phyloP scores from a whole-genome alignment of 2,329 filamentous ascomycete genomes.

The Grosmannia huntii region DNA sequence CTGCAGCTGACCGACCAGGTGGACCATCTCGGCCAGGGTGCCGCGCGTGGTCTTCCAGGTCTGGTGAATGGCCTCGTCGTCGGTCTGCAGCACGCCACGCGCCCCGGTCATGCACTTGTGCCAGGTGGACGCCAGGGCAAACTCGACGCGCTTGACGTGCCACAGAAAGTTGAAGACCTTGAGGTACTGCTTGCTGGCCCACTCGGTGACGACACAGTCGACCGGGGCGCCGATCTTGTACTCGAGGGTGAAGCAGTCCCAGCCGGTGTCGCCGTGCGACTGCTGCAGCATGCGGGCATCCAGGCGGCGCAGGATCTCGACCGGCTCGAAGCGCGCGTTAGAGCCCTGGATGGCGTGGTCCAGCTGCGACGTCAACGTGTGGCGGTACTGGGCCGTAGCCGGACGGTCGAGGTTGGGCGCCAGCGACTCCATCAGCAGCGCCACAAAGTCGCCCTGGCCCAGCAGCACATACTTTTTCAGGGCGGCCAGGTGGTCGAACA shows the following conservation, averaged over 20 bases:
- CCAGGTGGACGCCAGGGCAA: slow-evolving; percentile 83
- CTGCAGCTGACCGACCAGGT: slow-evolving; percentile 92
- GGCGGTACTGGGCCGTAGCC: slow-evolving; percentile 91
- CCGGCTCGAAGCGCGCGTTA: slow-evolving; percentile 89
- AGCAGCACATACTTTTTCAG: slow-evolving; percentile 91
- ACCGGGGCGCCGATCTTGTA: slow-evolving; percentile 97
- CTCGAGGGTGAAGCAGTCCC: slow-evolving; percentile 97
- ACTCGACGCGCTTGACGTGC: slow-evolving; percentile 96
- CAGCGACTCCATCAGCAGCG: slow-evolving; percentile 90
- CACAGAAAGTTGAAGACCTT: slow-evolving; percentile 99
- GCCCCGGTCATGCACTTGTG: slow-evolving; percentile 91
- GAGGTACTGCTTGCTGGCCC: slow-evolving; percentile 89
- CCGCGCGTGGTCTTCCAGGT: slow-evolving; percentile 89
- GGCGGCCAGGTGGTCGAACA: slow-evolving; percentile 84
- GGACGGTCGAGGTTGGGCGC: slow-evolving; percentile 87
- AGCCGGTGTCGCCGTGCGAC: slow-evolving; percentile 91
- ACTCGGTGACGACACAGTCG: slow-evolving; percentile 93
- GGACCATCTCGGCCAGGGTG: slow-evolving; percentile 91
- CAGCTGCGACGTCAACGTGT: slow-evolving; percentile 92
- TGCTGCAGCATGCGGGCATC: slow-evolving; percentile 98
- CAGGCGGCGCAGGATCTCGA: slow-evolving; percentile 79
- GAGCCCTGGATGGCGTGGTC: slow-evolving; percentile 95
- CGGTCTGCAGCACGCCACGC: slow-evolving; percentile 72
- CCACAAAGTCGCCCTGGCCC: slow-evolving; percentile 94
- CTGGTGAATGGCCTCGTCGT: slow-evolving; percentile 52